phyloP scores from a whole-genome alignment of 1,139 yeast genomes.

The Debaryomycetaceae sp. region DNA sequence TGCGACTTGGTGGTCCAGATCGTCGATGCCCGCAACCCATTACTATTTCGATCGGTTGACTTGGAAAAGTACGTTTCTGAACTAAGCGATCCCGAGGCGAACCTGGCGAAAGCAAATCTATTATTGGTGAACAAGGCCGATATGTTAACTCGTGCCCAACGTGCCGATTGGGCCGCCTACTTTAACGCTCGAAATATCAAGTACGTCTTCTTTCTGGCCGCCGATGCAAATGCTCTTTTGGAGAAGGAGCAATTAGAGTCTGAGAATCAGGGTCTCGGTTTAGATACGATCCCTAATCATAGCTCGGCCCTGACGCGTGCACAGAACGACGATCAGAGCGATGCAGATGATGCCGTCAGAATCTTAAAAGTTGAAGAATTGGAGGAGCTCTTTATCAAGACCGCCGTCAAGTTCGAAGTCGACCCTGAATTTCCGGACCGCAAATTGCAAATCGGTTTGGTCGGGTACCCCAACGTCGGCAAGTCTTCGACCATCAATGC shows the following conservation, averaged over 20 bases:
- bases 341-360: slow-evolving; percentile 33
- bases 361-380: slow-evolving; percentile 78
- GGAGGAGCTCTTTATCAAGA: slow-evolving; percentile 67
- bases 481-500: slow-evolving; percentile 95
- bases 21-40: slow-evolving; percentile 94
- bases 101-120: slow-evolving; percentile 55
- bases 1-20: slow-evolving; percentile 92
- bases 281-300: too few species aligned
- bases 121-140: slow-evolving; percentile 92
- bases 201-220: slow-evolving; percentile 90
- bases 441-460: slow-evolving; percentile 81
- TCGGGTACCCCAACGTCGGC: slow-evolving; percentile 96
- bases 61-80: slow-evolving; percentile 76
- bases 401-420: slow-evolving; percentile 60
- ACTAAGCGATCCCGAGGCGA: slow-evolving; percentile 39
- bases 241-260: slow-evolving; percentile 45
- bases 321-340: slow-evolving; percentile 4
- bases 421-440: slow-evolving; percentile 49
- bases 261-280: slow-evolving; percentile 6
- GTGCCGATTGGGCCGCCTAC: slow-evolving; percentile 80
- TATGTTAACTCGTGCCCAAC: slow-evolving; percentile 63
- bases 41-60: slow-evolving; percentile 82
- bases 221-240: slow-evolving; percentile 61
- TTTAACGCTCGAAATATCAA: slow-evolving; percentile 59
- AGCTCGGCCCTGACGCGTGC: slow-evolving; percentile 4